phyloP scores from a whole-genome alignment of 208 protist species.

The Trypanosoma conorhini region DNA sequence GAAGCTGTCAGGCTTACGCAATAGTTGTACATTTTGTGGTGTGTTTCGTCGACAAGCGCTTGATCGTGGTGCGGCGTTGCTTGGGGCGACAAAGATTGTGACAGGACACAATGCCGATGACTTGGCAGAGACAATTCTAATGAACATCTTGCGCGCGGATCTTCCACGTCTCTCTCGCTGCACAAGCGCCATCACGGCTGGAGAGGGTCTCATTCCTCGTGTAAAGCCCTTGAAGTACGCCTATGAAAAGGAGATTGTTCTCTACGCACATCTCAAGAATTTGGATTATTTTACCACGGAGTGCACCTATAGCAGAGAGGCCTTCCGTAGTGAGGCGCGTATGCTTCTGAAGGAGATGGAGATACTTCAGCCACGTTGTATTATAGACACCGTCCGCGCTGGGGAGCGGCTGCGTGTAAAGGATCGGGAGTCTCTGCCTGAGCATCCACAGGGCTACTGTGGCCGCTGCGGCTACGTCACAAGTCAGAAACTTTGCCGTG shows the following conservation, averaged over 20 bases:
- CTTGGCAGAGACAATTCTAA: slow-evolving; percentile 97
- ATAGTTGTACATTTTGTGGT: slow-evolving; percentile 98
- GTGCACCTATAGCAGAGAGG: slow-evolving; percentile 97
- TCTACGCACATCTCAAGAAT: slow-evolving; percentile 98
- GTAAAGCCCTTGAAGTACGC: slow-evolving; percentile 98
- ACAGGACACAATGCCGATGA: slow-evolving; percentile 99
- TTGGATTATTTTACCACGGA: slow-evolving; percentile 98
- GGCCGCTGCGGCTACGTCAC: slow-evolving; percentile 91
- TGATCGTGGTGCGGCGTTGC: slow-evolving; percentile 90
- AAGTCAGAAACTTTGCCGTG: slow-evolving; percentile 91
- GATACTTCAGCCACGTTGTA: slow-evolving; percentile 83
- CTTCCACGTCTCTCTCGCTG: slow-evolving; percentile 93
- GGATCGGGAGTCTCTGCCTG: slow-evolving; percentile 36
- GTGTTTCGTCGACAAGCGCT: slow-evolving; percentile 97
- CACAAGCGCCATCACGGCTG: slow-evolving; percentile 48
- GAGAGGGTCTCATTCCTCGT: slow-evolving; percentile 75
- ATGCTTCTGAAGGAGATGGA: slow-evolving; percentile 96
- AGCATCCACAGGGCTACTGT: slow-evolving; percentile 67
- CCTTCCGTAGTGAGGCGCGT: slow-evolving; percentile 95
- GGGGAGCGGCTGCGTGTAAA: slow-evolving; percentile 82
- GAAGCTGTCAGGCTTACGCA: slow-evolving; percentile 85
- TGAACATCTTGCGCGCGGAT: slow-evolving; percentile 97
- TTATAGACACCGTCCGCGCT: slow-evolving; percentile 92
- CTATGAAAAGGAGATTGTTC: slow-evolving; percentile 99
- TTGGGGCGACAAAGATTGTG: slow-evolving; percentile 93